Percentiles rank a stretch among this genome's conserved stretches.
Evolutionary conservation across 2,329 filamentous ascomycete genomes (phyloP).

Genomic region (Podosphaera aphanis): DNA sequence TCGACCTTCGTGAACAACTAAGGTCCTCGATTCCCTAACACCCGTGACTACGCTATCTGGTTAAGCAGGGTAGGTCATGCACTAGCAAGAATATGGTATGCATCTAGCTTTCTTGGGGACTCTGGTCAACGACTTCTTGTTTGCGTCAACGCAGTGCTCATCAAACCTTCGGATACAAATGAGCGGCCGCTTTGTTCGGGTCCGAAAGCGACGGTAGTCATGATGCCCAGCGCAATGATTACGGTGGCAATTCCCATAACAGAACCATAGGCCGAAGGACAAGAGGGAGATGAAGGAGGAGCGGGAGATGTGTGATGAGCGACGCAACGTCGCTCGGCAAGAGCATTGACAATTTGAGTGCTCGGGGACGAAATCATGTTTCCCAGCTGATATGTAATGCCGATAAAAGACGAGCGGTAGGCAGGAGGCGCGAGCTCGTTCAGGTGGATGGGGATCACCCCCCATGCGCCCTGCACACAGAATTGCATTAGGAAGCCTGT

Average conservation of each 20-base stretch:
- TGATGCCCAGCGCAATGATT: background rate
- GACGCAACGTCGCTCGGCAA: constrained; percentile 53
- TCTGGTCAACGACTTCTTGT: too few species aligned
- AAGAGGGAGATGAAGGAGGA: constrained; percentile 19
- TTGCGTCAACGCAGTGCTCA: too few species aligned
- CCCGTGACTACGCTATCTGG: too few species aligned
- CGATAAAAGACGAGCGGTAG: constrained; percentile 48
- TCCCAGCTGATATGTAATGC: constrained; percentile 49
- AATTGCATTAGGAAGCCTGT: constrained; percentile 71
- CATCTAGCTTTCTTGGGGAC: too few species aligned
- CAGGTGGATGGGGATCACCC: constrained; percentile 47
- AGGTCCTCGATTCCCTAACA: too few species aligned
- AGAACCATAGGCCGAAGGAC: constrained; percentile 38
- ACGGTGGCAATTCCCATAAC: constrained; percentile 47
- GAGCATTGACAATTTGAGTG: constrained; percentile 55
- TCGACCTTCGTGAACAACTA: too few species aligned
- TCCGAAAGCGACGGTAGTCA: background rate
- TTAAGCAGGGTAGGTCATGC: too few species aligned
- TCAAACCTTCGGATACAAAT: background rate
- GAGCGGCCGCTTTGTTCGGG: background rate
- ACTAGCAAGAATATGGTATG: too few species aligned
- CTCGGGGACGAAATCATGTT: constrained; percentile 53
- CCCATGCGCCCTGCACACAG: constrained; percentile 57
- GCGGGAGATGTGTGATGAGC: constrained; percentile 25
- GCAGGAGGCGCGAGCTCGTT: constrained; percentile 50